Percentiles rank a stretch among this genome's conserved stretches.
phyloP scores from a whole-genome alignment of 306 rosid species.

The Potentilla sterilis region DNA sequence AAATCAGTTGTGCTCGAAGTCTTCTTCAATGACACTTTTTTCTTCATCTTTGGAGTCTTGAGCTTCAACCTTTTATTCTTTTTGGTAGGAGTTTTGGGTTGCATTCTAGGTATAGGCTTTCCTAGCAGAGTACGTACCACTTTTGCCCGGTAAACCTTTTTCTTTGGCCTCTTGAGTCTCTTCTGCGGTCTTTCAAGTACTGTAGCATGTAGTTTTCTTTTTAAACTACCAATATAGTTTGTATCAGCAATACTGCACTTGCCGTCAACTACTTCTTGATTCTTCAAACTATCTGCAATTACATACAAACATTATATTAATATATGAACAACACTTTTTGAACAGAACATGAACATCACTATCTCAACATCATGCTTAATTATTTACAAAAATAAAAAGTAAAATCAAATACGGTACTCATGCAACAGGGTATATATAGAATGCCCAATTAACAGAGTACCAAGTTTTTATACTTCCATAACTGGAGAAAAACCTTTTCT shows the following conservation, averaged over 20 bases:
- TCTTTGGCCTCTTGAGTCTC: slow-evolving; percentile 5
- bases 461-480: too few species aligned
- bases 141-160: slow-evolving; percentile 38
- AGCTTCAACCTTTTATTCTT: too few species aligned
- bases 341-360: too few species aligned
- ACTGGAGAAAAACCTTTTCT: too few species aligned
- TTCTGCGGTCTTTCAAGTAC: neutral
- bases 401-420: too few species aligned
- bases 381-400: neutral
- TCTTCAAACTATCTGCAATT: slow-evolving; percentile 9
- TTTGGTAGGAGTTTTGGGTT: neutral
- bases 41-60: slow-evolving; percentile 17
- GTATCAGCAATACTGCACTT: neutral
- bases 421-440: too few species aligned
- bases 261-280: neutral
- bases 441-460: too few species aligned
- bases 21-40: neutral
- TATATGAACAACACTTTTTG: neutral
- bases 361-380: neutral
- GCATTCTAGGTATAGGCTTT: slow-evolving; percentile 7
- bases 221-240: neutral
- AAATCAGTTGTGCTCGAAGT: neutral
- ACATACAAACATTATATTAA: neutral
- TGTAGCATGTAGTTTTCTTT: slow-evolving; percentile 8
- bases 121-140: slow-evolving; percentile 21